Base-by-base conservation (phyloP, 208 protist species). In the Trypanosoma scelopori region DNA sequence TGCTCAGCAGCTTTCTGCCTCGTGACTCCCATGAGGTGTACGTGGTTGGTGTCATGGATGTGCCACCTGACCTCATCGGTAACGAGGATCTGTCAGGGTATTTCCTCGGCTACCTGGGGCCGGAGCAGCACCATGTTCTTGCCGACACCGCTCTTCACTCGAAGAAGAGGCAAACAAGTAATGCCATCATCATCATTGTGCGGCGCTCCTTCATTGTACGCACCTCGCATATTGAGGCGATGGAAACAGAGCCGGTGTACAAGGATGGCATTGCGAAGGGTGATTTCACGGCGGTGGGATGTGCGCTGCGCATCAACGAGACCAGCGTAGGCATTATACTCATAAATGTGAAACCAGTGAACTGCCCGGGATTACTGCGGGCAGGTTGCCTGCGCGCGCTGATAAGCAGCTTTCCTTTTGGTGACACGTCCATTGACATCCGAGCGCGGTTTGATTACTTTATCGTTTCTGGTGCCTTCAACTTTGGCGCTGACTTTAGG, bases 371-470 rank as follows among this genome's bases (percentile, higher is more conserved):
- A n/a, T 61, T 71, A n/a, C 52, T 41, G 3, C 74, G 81, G 1
- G 76, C 81, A 1, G 69, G 69, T 0, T 72, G 45, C 22, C 63
- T 94, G n/a, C 78, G 81, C 12, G 65, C 71, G 0, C 61, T 94
- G 16, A 73, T 91, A 42, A 71, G 78, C 16, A 72, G 59, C 47
- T 81, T 91, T 30, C 72, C 78, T 2, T 87, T 94, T 48, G 81
- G 63, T 0, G 74, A 90, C 69, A 30, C 41, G 1, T 61, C 52
- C 28, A 64, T 92, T 49, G 89, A 92, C 48, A 68, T 87, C 43
- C 70, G 59, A 16, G 58, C 69, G n/a, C 69, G 83, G 9, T 92
- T 91, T 55, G 89, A 94, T 60, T 94, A 92, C 63, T 56, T 89
- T 56, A 55, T 94, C 22, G 76, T 85, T 5, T 79, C 79, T 3